Conservation (phyloP, 441 rosid genomes). For the Erodium chrysanthum region DNA sequence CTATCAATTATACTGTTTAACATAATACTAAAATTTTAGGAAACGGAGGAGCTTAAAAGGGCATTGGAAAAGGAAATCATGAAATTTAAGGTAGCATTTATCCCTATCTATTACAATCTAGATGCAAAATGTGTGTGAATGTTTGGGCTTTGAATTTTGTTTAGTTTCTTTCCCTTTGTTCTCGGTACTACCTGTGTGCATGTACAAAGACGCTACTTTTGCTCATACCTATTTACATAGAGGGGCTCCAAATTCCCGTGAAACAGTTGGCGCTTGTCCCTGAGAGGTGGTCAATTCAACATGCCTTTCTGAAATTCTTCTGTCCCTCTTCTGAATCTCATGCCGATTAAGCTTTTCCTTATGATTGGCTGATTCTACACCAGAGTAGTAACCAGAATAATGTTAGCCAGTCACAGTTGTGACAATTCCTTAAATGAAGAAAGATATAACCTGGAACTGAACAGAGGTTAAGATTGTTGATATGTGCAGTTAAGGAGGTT, state of each 20-base stretch:
- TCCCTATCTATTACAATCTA: conserved; percentile 8
- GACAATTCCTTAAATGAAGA: not conserved
- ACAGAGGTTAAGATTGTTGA: not conserved
- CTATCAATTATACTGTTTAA: conserved; percentile 16
- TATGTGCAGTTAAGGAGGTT: not conserved
- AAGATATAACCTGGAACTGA: not conserved
- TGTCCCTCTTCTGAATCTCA: not conserved
- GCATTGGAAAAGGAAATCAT: conserved; percentile 58
- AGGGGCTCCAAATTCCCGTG: not conserved
- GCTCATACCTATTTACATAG: not conserved
- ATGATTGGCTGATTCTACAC: not conserved
- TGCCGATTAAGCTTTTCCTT: not conserved
- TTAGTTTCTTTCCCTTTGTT: not conserved
- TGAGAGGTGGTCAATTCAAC: not conserved
- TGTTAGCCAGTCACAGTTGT: not conserved
- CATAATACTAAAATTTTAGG: conserved; percentile 33
- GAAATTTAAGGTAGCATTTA: conserved; percentile 53
- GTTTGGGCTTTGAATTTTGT: not conserved
- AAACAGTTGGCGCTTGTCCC: not conserved
- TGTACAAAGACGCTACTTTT: not conserved
- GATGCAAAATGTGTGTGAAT: not conserved
- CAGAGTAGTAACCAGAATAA: not conserved
- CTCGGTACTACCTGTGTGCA: not conserved
- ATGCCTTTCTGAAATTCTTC: not conserved
- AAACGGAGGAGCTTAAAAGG: conserved; percentile 56